Conservation (phyloP, 768 basidiomycete genomes). For the Fomitopsis pulvina region DNA sequence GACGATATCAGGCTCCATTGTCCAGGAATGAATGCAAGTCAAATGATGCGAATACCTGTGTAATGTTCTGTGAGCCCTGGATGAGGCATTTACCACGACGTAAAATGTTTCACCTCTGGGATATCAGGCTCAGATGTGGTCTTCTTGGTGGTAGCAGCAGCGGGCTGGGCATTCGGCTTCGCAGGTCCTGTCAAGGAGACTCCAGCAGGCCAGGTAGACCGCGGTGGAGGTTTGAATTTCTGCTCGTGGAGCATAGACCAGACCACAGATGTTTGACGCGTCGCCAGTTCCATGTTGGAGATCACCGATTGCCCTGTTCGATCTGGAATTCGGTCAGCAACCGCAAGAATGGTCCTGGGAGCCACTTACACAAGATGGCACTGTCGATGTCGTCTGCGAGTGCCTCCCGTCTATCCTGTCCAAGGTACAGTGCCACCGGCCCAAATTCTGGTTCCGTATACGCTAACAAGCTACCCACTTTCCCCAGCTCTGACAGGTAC, state of each 20-base stretch:
- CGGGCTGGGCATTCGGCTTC: constrained; percentile 2
- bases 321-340: constrained; percentile 31
- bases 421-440: constrained; percentile 68
- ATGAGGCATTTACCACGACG: neutral
- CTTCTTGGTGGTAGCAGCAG: constrained; percentile 15
- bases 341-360: neutral
- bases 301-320: constrained; percentile 42
- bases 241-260: constrained; percentile 52
- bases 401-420: constrained; percentile 67
- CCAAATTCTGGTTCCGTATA: constrained; percentile 78
- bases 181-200: constrained; percentile 34
- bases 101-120: constrained; percentile 30
- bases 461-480: constrained; percentile 76
- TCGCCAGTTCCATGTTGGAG: constrained; percentile 55
- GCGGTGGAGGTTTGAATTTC: constrained; percentile 37
- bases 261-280: constrained; percentile 59
- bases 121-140: constrained; percentile 28
- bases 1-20: neutral
- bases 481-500: constrained; percentile 65
- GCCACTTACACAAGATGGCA: constrained; percentile 51
- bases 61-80: neutral
- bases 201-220: constrained; percentile 33
- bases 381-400: constrained; percentile 86
- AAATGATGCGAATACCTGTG: constrained; percentile 43
- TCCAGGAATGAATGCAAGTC: constrained; percentile 31